Evolutionary conservation across 2,329 filamentous ascomycete genomes (phyloP).

Genomic region (Harringtonia lauricola): DNA sequence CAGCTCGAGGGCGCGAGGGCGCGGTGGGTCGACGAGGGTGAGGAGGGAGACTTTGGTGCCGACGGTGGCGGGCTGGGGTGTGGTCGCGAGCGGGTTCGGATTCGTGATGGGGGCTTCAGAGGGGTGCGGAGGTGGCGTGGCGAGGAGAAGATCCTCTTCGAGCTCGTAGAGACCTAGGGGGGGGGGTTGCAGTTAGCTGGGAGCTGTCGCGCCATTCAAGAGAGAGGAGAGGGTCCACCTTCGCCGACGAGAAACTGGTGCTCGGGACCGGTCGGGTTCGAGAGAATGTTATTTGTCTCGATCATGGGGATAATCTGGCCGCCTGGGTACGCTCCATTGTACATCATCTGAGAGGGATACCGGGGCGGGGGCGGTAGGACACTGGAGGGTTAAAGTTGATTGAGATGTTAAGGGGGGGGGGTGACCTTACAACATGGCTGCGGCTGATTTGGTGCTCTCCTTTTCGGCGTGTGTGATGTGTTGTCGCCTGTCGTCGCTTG

Average conservation of each 20-base stretch:
- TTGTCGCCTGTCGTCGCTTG: too few species aligned
- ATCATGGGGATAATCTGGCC: conserved; percentile 64
- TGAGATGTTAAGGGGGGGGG: neutral
- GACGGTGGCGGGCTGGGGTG: conserved; percentile 67
- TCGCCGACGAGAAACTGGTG: conserved; percentile 90
- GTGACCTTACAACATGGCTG: conserved; percentile 10
- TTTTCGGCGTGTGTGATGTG: neutral
- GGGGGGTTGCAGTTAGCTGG: neutral
- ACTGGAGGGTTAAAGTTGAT: conserved; percentile 27
- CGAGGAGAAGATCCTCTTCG: conserved; percentile 82
- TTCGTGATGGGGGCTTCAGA: conserved; percentile 82
- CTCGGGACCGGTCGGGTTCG: conserved; percentile 69
- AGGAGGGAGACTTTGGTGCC: conserved; percentile 79
- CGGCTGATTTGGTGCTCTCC: neutral
- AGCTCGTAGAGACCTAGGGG: conserved; percentile 71
- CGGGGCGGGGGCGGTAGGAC: conserved; percentile 79
- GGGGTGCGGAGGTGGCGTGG: conserved; percentile 89
- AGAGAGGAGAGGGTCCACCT: conserved; percentile 37
- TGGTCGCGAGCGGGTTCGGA: conserved; percentile 83
- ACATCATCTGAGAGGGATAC: conserved; percentile 65
- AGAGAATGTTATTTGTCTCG: conserved; percentile 87
- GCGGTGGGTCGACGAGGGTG: conserved; percentile 51
- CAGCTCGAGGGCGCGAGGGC: conserved; percentile 40
- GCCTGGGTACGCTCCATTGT: conserved; percentile 60
- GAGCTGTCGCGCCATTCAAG: conserved; percentile 4